A percentile compares a stretch with the other conserved stretches of the same genome.
Conservation (phyloP, 495 filamentous ascomycete genomes). For the Astrothelium macrocarpum region DNA sequence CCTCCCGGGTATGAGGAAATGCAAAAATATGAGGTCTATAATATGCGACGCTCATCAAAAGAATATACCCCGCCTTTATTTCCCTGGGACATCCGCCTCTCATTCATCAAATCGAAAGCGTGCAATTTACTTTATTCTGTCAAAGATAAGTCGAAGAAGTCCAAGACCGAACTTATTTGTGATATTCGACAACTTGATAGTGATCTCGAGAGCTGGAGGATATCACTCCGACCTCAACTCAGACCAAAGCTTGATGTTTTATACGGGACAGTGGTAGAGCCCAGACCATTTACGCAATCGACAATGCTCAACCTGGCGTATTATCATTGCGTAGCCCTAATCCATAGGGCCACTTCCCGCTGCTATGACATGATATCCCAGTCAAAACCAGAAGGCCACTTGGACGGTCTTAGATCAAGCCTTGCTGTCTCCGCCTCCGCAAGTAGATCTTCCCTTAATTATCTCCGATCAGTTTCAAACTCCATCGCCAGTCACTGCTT, state of each 20-base stretch:
- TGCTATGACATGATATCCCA: background rate
- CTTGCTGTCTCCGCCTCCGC: background rate
- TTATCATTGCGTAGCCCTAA: background rate
- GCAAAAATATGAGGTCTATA: background rate
- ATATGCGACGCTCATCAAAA: background rate
- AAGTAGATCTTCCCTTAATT: background rate
- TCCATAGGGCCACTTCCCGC: background rate
- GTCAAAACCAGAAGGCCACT: background rate
- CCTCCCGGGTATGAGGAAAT: slow-evolving; percentile 22
- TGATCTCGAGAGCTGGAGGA: background rate
- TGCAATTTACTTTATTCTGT: background rate
- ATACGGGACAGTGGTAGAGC: background rate
- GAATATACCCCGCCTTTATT: background rate
- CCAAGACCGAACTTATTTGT: background rate
- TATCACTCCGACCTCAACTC: background rate
- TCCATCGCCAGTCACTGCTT: background rate
- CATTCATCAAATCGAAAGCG: background rate
- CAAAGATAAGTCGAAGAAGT: background rate
- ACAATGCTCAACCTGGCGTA: background rate
- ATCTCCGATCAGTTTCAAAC: background rate
- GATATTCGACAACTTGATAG: background rate
- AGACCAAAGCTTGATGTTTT: background rate
- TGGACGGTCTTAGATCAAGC: background rate
- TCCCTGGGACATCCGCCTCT: background rate
- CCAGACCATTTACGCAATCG: background rate